Evolutionary conservation across 306 rosid genomes (phyloP).

Genomic region (Mimosa bimucronata): DNA sequence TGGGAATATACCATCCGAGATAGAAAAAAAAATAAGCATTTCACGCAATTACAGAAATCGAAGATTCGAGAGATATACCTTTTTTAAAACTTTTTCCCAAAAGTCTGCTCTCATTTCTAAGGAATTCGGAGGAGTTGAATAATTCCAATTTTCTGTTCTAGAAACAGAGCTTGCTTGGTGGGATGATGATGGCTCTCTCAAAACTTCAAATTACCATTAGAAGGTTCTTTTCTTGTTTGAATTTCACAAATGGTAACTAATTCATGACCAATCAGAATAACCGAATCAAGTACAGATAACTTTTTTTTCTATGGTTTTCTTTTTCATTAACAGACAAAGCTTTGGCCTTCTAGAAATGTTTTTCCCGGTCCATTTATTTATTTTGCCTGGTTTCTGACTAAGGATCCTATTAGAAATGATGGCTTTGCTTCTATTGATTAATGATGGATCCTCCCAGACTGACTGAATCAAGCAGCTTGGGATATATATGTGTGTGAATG

Average conservation of each 20-base stretch:
- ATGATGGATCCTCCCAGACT: neutral
- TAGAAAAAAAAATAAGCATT: neutral
- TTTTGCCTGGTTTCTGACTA: neutral
- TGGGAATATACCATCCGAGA: neutral
- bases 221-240: neutral
- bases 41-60: neutral
- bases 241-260: neutral
- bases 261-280: neutral
- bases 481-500: no score
- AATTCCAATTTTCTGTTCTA: neutral
- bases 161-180: neutral
- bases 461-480: neutral
- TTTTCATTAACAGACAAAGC: neutral
- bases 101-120: neutral
- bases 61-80: neutral
- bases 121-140: neutral
- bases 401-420: no score
- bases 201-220: neutral
- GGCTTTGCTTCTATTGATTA: no score
- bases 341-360: neutral
- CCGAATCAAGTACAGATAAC: neutral
- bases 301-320: neutral
- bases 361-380: neutral
- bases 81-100: neutral
- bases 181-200: no score